A percentile compares a stretch with the other conserved stretches of the same genome.
These are phyloP conservation scores for Cotoneaster glaucophyllus DNA, from an alignment of 306 rosid species.

Conservation along the genomic window DNA sequence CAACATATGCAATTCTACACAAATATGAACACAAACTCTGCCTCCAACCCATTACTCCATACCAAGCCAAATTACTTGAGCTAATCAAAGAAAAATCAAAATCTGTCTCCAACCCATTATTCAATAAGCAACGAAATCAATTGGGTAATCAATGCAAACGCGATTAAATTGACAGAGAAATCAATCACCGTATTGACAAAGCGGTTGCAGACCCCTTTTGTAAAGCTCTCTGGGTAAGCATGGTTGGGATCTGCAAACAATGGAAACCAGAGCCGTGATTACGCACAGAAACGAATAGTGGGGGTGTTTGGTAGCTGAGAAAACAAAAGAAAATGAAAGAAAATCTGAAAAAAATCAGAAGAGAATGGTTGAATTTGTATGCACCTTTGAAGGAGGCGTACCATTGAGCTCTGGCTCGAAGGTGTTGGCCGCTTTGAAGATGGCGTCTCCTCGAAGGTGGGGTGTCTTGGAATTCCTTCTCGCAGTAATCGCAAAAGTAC, in stretches of 20 bases:
- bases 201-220: conserved; percentile 49
- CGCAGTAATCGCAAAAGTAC: conserved; percentile 79
- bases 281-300: not conserved
- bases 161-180: not conserved
- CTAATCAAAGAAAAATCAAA: conserved; percentile 1
- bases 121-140: not conserved
- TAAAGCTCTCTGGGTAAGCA: conserved; percentile 13
- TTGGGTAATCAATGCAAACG: conserved; percentile 12
- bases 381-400: conserved; percentile 69
- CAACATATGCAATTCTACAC: not conserved
- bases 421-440: conserved; percentile 56
- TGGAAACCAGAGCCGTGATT: not conserved
- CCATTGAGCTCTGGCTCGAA: conserved; percentile 78
- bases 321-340: not conserved
- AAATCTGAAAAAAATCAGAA: not conserved
- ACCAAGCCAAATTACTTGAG: not conserved
- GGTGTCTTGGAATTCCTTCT: conserved; percentile 71
- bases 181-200: conserved; percentile 51
- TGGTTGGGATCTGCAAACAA: conserved; percentile 26
- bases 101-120: not conserved
- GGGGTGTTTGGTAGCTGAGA: not conserved
- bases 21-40: not conserved
- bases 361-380: not conserved
- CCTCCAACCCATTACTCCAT: not conserved
- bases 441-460: conserved; percentile 67